Percentiles rank a stretch among this genome's conserved stretches.
These are phyloP conservation scores for Fusarium annulatum DNA, from an alignment of 2,329 filamentous ascomycete species.

Conservation along the genomic window DNA sequence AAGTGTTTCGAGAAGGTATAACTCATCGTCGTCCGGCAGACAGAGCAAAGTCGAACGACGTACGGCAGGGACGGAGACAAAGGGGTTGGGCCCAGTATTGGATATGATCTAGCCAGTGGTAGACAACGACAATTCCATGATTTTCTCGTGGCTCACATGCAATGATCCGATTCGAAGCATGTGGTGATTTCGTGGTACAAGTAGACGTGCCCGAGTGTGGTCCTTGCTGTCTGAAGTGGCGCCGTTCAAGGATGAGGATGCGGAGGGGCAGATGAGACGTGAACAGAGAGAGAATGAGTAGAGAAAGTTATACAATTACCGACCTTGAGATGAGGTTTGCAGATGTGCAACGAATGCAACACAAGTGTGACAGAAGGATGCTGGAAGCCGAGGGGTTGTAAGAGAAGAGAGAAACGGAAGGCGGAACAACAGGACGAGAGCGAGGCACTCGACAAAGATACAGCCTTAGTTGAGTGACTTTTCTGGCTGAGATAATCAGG, in stretches of 20 bases:
- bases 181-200: constrained; percentile 5
- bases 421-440: constrained; percentile 14
- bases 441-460: constrained; percentile 9
- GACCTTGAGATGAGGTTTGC: constrained; percentile 5
- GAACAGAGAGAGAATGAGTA: not conserved
- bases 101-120: not conserved
- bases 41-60: constrained; percentile 29
- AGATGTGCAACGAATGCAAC: constrained; percentile 18
- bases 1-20: constrained; percentile 18
- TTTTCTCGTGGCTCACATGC: not conserved
- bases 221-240: constrained; percentile 16
- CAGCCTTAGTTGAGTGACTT: constrained; percentile 7
- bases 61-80: constrained; percentile 9
- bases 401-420: constrained; percentile 3
- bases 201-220: constrained; percentile 8
- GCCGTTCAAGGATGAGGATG: constrained; percentile 5
- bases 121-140: not conserved
- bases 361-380: constrained; percentile 26
- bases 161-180: constrained; percentile 2
- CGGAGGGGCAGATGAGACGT: not conserved
- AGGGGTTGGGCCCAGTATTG: constrained; percentile 12
- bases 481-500: constrained; percentile 32
- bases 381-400: constrained; percentile 12
- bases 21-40: constrained; percentile 20
- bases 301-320: constrained; percentile 5